Conservation (phyloP, 495 filamentous ascomycete genomes). For the Pseudevernia furfuracea region DNA sequence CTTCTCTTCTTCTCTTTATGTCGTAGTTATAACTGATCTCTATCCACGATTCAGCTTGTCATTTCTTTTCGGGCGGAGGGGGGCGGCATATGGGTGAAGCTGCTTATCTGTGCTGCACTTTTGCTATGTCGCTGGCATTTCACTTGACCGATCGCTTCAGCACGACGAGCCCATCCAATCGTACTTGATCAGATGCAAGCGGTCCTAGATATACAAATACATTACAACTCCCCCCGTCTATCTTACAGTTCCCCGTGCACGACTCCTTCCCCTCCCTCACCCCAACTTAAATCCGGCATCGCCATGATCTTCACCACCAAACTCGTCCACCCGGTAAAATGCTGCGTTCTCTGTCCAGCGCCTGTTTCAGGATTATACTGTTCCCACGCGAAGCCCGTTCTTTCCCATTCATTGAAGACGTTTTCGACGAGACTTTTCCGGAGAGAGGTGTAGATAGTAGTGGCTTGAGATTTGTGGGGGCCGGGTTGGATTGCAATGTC, state of each 20-base stretch:
- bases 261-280: neutral
- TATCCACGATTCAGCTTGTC: no score
- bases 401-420: slow-evolving; percentile 77
- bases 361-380: slow-evolving; percentile 95
- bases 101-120: no score
- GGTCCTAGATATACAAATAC: neutral
- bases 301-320: slow-evolving; percentile 96
- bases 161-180: neutral
- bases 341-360: slow-evolving; percentile 85
- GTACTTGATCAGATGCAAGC: neutral
- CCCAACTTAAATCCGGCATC: slow-evolving; percentile 55
- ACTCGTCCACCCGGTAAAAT: slow-evolving; percentile 98
- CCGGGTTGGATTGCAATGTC: slow-evolving; percentile 45
- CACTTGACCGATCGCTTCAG: neutral
- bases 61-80: no score
- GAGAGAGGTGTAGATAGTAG: slow-evolving; percentile 65
- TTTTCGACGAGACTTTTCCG: slow-evolving; percentile 82
- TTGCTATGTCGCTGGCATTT: neutral
- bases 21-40: no score
- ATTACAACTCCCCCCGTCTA: neutral
- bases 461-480: slow-evolving; percentile 62
- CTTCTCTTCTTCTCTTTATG: no score
- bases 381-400: slow-evolving; percentile 97
- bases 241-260: slow-evolving; percentile 44
- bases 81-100: no score